Evolutionary conservation across 108 stramenopile species (phyloP).

Genomic region (Skeletonema costatum): DNA sequence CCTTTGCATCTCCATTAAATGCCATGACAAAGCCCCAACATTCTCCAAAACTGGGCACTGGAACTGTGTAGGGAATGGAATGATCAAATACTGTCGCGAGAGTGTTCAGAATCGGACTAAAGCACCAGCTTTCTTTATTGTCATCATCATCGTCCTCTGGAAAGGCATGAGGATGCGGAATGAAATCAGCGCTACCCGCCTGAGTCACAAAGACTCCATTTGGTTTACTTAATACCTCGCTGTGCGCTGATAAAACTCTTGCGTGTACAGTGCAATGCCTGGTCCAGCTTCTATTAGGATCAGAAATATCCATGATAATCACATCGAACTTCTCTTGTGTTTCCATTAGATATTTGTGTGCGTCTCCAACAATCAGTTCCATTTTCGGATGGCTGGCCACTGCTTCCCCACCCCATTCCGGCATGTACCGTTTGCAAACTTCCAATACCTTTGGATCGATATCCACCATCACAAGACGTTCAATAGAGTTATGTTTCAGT

Average conservation of each 20-base stretch:
- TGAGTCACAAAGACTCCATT: constrained; percentile 89
- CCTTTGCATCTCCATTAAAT: constrained; percentile 41
- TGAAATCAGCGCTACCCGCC: constrained; percentile 61
- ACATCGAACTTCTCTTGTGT: constrained; percentile 71
- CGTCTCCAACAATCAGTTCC: constrained; percentile 76
- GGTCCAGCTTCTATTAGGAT: constrained; percentile 93
- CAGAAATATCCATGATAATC: constrained; percentile 88
- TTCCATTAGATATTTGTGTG: constrained; percentile 59
- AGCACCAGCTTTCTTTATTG: constrained; percentile 52
- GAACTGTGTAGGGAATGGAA: constrained; percentile 77
- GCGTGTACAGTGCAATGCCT: constrained; percentile 88
- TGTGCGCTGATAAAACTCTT: constrained; percentile 88
- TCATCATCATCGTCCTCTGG: constrained; percentile 50
- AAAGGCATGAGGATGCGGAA: constrained; percentile 49
- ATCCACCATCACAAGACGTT: constrained; percentile 89
- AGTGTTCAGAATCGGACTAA: constrained; percentile 84
- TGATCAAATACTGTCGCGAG: constrained; percentile 70
- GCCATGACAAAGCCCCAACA: constrained; percentile 94
- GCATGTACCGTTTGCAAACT: constrained; percentile 69
- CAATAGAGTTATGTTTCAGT: constrained; percentile 74
- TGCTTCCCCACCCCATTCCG: constrained; percentile 84
- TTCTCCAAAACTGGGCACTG: constrained; percentile 86
- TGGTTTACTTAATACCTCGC: constrained; percentile 38
- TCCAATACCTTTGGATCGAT: constrained; percentile 82
- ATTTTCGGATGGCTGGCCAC: constrained; percentile 67